A percentile compares a stretch with the other conserved stretches of the same genome.
These are phyloP conservation scores for Monosporozyma solicola DNA, from an alignment of 805 yeast species.

Conservation along the genomic window DNA sequence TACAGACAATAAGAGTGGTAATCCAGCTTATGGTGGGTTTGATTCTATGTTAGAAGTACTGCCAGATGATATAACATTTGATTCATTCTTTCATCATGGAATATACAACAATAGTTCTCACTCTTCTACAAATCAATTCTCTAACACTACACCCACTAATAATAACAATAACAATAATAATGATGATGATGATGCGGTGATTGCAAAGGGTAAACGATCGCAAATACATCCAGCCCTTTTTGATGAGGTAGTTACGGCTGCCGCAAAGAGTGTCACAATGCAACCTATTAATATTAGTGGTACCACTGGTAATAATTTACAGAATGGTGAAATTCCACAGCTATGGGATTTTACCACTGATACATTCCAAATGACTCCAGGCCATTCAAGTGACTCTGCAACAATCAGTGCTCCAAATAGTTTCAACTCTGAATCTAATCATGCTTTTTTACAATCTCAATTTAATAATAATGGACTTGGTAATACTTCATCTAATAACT, in stretches of 20 bases:
- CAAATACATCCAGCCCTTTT: conserved; percentile 4
- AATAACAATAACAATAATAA: not conserved
- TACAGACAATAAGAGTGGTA: not conserved
- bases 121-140: not conserved
- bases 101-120: not conserved
- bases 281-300: conserved; percentile 23
- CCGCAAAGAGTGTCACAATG: not conserved
- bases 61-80: conserved; percentile 26
- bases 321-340: conserved; percentile 34
- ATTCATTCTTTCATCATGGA: conserved; percentile 5
- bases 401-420: conserved; percentile 32
- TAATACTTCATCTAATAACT: not conserved
- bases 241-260: not conserved
- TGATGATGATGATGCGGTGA: not conserved
- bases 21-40: conserved; percentile 10
- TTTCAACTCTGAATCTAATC: conserved; percentile 18
- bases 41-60: conserved; percentile 30
- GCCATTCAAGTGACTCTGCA: conserved; percentile 27
- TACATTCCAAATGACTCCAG: conserved; percentile 30
- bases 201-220: not conserved
- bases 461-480: not conserved
- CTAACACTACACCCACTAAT: not conserved
- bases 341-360: conserved; percentile 34
- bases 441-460: not conserved
- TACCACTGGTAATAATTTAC: conserved; percentile 6